Base-by-base conservation (phyloP, 805 yeast genomes). In the Pichia deserticola region DNA sequence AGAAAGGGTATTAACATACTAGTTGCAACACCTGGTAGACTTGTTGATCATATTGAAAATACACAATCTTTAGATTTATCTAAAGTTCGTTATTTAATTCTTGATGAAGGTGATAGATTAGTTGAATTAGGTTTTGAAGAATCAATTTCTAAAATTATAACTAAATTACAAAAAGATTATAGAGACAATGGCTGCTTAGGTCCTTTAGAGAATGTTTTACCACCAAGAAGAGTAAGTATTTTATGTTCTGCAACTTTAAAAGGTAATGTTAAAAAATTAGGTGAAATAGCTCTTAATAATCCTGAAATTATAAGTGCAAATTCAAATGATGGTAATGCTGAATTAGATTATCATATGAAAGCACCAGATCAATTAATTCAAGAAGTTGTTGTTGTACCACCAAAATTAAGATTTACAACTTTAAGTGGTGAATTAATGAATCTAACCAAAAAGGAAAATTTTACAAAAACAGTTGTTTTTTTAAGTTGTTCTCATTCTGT, bases 111-210 rank as follows among this genome's bases (percentile, higher is more conserved):
- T 66, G 99, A 93, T 69, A 79, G 90, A 56, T 76, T 93, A 58
- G 88, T 92, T 79, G 99, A 93, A 60, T 73, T 95, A 51, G 99
- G 99, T 0, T 93, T 93, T 63, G 97, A 93, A 66, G 97, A 93
- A 64, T 86, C 97, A 0, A 81, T 93, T 51, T 75, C 87, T 13
- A 79, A 84, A 54, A 89, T 92, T 55, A 72, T 95, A 46, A 71
- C 72, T 30, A 74, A 76, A 48, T 75, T 90, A 42, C 75, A 81
- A 28, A 68, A 68, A 30, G 56, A 60, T 33, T 73, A 77, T 15
- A 67, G 66, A 41, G 68, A 84, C 12, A 40, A 59, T 60, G 42
- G 51, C n/a, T 33, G 33, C n/a, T n/a, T 51, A 57, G 50, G 60
- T 61, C 48, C 82, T 74, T 64, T 81, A 78, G 13, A 44, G 3